These are phyloP conservation scores for Talaromyces pinophilus DNA, from an alignment of 2,329 filamentous ascomycete species.

Conservation along the genomic window DNA sequence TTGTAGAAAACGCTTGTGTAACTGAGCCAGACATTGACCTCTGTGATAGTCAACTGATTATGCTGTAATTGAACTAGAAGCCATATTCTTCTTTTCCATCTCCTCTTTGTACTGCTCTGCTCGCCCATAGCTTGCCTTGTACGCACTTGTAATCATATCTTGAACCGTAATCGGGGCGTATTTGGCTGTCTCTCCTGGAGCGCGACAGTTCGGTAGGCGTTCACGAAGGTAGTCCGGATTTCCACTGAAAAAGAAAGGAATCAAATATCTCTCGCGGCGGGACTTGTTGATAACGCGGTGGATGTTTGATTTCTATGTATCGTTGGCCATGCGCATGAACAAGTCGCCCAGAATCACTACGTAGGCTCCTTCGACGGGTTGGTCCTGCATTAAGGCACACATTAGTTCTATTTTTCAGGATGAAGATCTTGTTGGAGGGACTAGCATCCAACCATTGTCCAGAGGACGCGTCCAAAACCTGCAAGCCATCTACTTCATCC, in stretches of 20 bases:
- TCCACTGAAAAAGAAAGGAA: slow-evolving; percentile 48
- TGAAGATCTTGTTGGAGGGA: background rate
- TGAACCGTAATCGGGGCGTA: slow-evolving; percentile 40
- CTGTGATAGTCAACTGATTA: background rate
- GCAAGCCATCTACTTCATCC: slow-evolving; percentile 42
- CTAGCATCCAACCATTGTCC: background rate
- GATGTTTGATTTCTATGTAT: slow-evolving; percentile 45
- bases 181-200: slow-evolving; percentile 40
- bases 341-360: slow-evolving; percentile 42
- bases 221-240: slow-evolving; percentile 48
- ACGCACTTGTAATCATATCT: background rate
- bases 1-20: background rate
- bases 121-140: background rate
- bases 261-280: slow-evolving; percentile 43
- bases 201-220: slow-evolving; percentile 46
- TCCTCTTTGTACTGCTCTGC: background rate
- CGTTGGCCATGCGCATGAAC: slow-evolving; percentile 48
- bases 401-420: too few species aligned
- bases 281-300: slow-evolving; percentile 48
- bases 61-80: slow-evolving; percentile 24
- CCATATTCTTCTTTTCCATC: background rate
- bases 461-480: slow-evolving; percentile 34
- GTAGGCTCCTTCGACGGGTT: slow-evolving; percentile 32
- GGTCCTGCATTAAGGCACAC: slow-evolving; percentile 12
- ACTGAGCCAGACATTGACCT: background rate